phyloP scores from a whole-genome alignment of 2,329 filamentous ascomycete genomes.

The Chalaropsis thielavioides region DNA sequence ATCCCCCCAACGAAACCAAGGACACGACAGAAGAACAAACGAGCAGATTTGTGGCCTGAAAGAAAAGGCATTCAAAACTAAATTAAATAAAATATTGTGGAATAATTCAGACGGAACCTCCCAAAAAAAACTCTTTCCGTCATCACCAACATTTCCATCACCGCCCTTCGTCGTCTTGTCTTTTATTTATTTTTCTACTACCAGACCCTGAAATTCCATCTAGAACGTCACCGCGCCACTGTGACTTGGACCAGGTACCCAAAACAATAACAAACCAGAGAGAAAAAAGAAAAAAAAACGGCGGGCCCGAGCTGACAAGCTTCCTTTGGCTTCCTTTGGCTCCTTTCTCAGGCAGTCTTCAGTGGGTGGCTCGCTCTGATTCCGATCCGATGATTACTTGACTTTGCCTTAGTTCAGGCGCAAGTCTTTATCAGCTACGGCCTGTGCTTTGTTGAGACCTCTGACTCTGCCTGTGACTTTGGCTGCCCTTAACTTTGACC shows the following conservation, averaged over 20 bases:
- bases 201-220: background rate
- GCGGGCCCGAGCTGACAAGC: slow-evolving; percentile 10
- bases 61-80: background rate
- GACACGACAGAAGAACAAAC: background rate
- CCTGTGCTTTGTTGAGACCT: slow-evolving; percentile 1
- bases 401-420: background rate
- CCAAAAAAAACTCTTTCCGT: background rate
- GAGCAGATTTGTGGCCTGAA: background rate
- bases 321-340: slow-evolving; percentile 5
- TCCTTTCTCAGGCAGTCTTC: background rate
- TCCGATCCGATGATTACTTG: too few relatives aligned
- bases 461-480: background rate
- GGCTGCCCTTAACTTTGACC: background rate
- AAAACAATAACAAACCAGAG: slow-evolving; percentile 6
- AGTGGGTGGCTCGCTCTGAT: background rate
- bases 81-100: background rate
- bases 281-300: background rate
- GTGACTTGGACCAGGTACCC: background rate
- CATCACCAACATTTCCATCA: background rate
- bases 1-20: background rate
- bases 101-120: background rate
- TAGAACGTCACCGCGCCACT: slow-evolving; percentile 7
- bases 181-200: background rate
- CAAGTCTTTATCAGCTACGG: background rate
- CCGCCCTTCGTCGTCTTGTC: background rate